Evolutionary conservation across 75 land plant genomes (phyloP), one percentile per base, ranked within the genome.

Genomic region (Cupressus sempervirens): DNA sequence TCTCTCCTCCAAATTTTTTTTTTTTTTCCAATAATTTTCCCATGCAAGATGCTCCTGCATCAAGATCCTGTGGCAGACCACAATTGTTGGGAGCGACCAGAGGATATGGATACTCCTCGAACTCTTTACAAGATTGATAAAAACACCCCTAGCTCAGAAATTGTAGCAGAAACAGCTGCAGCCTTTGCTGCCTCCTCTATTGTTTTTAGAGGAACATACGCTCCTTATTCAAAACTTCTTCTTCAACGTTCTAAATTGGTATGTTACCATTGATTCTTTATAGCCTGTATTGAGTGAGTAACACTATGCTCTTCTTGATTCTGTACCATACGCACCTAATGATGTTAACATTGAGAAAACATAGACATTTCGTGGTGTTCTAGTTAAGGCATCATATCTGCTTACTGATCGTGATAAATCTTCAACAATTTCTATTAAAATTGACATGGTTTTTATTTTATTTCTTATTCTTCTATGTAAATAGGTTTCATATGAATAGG

Each of bases 161-260:
- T 95, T 50, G 98, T 95, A 0, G 98, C 92, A 18, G 98, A 96
- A 83, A 96, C 98, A 16, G 87, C 98, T 6, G 98, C 98, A n/a
- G 98, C 98, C 35, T 84, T 96, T 89, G 98, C 98, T 50, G 93
- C 98, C 56, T 48, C 98, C 40, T 92, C 98, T 74, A 89, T 96
- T 56, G 98, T 93, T 29, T 95, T 96, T 84, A 87, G 91, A 80
- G 7, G 40, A 1, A n/a, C n/a, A 10, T 93, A 96, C 52, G 77
- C 18, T n/a, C 10, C 48, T 14, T 96, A 96, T 84, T 67, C 98
- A 12, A 88, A 86, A 34, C 81, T 85, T 34, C 95, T 96, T 68
- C 92, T 95, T 53, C 86, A 90, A 84, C 91, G 89, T 73, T 95
- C 96, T 77, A 91, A 90, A 84, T 65, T 83, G 88, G 97, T 96